Base-by-base conservation (phyloP, 768 basidiomycete genomes). In the Scleroderma bovista region DNA sequence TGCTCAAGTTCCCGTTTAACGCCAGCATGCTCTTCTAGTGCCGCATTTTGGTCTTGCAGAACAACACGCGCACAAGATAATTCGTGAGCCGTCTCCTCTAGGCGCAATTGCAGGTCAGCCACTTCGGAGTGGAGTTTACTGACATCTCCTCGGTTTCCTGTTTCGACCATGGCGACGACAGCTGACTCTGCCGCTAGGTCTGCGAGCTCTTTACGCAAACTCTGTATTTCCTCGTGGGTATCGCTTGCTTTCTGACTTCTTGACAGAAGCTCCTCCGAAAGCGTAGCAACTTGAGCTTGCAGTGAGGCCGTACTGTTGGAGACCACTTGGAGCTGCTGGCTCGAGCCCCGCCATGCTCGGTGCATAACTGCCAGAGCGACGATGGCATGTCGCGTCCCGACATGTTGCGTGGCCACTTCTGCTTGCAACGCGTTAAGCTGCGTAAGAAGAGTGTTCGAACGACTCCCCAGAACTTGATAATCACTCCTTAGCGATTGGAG, bases 341-440 rank as follows among this genome's bases (percentile, higher is more conserved):
- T 16, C 31, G 42, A 55, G 29, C 55, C 41, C 31, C 50, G 54
- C 53, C 62, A 59, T 44, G 44, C 48, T 17, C 44, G 50, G n/a
- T 52, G 44, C 17, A 68, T 15, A 39, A 58, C 20, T 2, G 65
- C 67, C 10, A 65, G 56, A 23, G 58, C 52, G 31, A 68, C 17
- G 40, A 62, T 43, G 19, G 51, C 52, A n/a, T 64, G 57, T 11
- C 39, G 56, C 43, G 46, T 39, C 45, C 54, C 53, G 32, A 33
- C 22, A 6, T 45, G 51, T 36, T 44, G 39, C n/a, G 40, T 31
- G 7, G 52, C 48, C 24, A 33, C 45, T 29, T 58, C 47, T 9
- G 44, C 39, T 22, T 60, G 48, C 9, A 58, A 56, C 6, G 45
- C 55, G 20, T 38, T 40, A 8, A 55, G 53, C 8, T 51, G 51